Base-by-base conservation (phyloP, 768 basidiomycete species). In the Pulveroboletus sp. region DNA sequence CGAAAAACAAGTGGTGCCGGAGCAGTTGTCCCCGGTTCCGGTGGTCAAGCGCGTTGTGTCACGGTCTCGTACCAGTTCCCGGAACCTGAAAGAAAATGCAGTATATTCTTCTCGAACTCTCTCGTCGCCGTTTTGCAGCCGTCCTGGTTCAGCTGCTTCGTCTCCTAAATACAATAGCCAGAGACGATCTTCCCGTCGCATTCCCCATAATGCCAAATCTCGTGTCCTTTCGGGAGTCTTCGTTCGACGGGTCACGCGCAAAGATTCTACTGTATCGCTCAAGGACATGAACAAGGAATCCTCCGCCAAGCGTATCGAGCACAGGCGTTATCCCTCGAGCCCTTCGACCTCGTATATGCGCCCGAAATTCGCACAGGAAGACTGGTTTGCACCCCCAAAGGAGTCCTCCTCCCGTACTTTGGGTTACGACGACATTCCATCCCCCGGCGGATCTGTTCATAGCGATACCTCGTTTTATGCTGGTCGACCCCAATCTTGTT, bases 111-210 rank as follows among this genome's bases (percentile, higher is more conserved):
- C 63, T 49, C 64, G 50, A 19, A 23, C 39, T 17, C 71, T 78
- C 20, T 73, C 68, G 11, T 78, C 76, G 22, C 77, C 78, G 2
- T 80, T 77, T 55, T 67, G 59, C 43, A 76, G 76, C 37, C 70
- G 72, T 36, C 74, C 77, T 16, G 62, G 59, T 30, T 78, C 78
- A 44, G 61, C 68, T 36, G 48, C 63, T 24, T 48, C 70, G 20
- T 75, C 74, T 43, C 72, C 74, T 6, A 66, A 64, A 19, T 47
- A 47, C 49, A 61, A 49, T 58, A 54, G 29, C 29, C 47, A 26
- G 16, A 43, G 35, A 13, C 51, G 45, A 42, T 29, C 50, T 10
- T 50, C 49, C 7, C 63, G 42, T 41, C 50, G 35, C 45, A 44
- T 12, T 54, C 56, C 49, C 44, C 64, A 49, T 24, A 50, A 68